phyloP scores from a whole-genome alignment of 768 basidiomycete species.

The Boletellus sp. region DNA sequence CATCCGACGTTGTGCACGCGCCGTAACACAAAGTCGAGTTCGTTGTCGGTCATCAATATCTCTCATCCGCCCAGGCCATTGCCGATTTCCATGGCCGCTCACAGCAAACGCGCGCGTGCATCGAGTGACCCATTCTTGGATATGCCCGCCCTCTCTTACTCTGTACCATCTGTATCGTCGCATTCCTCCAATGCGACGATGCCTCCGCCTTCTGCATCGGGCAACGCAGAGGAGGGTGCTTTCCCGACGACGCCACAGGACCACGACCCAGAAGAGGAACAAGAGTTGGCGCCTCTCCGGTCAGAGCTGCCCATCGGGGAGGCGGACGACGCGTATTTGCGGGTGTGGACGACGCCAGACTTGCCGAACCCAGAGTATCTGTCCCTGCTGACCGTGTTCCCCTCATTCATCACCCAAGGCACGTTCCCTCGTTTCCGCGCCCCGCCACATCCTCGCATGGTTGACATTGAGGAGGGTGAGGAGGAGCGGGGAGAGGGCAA shows the following conservation, averaged over 20 bases:
- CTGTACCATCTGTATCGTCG: slow-evolving; percentile 53
- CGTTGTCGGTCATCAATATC: slow-evolving; percentile 36
- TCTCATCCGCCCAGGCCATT: slow-evolving; percentile 34
- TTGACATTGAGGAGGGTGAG: slow-evolving; percentile 71
- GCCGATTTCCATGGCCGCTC: slow-evolving; percentile 41
- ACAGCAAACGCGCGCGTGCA: slow-evolving; percentile 64
- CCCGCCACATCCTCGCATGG: slow-evolving; percentile 33
- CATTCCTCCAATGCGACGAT: slow-evolving; percentile 36
- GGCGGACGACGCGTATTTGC: slow-evolving; percentile 50
- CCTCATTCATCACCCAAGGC: slow-evolving; percentile 66
- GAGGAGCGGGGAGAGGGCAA: slow-evolving; percentile 51
- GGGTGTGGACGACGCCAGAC: slow-evolving; percentile 81
- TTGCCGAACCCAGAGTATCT: slow-evolving; percentile 72
- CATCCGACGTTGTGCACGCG: slow-evolving; percentile 42
- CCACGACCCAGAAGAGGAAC: slow-evolving; percentile 34
- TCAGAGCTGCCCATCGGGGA: slow-evolving; percentile 32
- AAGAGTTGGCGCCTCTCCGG: slow-evolving; percentile 31
- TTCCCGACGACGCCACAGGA: slow-evolving; percentile 35
- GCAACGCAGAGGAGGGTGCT: slow-evolving; percentile 39
- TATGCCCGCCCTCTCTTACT: slow-evolving; percentile 56
- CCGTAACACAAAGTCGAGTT: slow-evolving; percentile 55
- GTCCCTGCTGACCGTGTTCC: slow-evolving; percentile 69
- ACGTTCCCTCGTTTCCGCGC: slow-evolving; percentile 70
- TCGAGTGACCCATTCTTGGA: slow-evolving; percentile 81
- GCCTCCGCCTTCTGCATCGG: slow-evolving; percentile 31